A percentile compares a stretch with the other conserved stretches of the same genome.
Conservation (phyloP, 2,329 filamentous ascomycete species). For the Pseudogymnoascus sp. region DNA sequence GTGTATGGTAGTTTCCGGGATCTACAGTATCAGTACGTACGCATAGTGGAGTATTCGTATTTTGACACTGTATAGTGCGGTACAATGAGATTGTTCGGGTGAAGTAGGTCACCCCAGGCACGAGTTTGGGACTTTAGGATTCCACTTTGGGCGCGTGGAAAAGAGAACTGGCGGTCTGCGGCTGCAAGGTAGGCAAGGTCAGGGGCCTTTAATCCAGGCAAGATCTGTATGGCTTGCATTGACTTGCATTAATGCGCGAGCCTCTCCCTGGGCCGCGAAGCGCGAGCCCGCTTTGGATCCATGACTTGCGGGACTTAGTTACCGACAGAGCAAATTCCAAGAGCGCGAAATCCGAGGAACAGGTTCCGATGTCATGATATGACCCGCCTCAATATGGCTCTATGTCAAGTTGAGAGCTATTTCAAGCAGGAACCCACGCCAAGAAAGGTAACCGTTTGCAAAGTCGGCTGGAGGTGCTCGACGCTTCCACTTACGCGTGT, state of each 20-base stretch:
- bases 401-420: background rate
- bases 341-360: background rate
- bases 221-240: slow-evolving; percentile 10
- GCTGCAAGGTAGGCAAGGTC: slow-evolving; percentile 20
- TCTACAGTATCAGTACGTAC: background rate
- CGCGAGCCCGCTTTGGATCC: slow-evolving; percentile 1
- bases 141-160: slow-evolving; percentile 10
- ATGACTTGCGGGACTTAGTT: background rate
- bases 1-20: background rate
- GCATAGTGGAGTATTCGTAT: slow-evolving; percentile 1
- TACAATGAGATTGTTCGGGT: slow-evolving; percentile 3
- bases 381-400: background rate
- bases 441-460: slow-evolving; percentile 8
- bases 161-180: slow-evolving; percentile 29
- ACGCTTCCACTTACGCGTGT: background rate
- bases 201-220: slow-evolving; percentile 19
- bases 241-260: slow-evolving; percentile 4
- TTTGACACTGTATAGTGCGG: background rate
- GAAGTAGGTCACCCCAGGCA: background rate
- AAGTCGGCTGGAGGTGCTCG: background rate
- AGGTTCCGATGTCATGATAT: background rate
- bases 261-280: background rate
- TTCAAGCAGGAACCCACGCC: slow-evolving; percentile 9
- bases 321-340: background rate
- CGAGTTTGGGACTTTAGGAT: background rate